Evolutionary conservation across 768 basidiomycete genomes (phyloP).

Genomic region (Candolleomyces aberdarensis): DNA sequence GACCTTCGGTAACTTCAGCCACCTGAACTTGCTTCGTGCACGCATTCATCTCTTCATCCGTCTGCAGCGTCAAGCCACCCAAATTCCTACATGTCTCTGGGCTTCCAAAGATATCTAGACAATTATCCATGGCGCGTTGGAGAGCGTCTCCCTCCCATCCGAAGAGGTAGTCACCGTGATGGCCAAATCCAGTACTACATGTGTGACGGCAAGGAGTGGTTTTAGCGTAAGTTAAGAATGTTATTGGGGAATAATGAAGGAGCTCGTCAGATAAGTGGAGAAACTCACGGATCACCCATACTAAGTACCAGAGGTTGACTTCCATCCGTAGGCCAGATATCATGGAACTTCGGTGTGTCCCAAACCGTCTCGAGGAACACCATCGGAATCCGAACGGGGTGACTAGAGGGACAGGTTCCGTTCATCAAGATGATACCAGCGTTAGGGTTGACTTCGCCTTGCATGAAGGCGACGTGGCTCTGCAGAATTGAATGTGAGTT

Average conservation of each 20-base stretch:
- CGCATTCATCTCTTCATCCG: slow-evolving; percentile 3
- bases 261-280: neutral
- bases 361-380: slow-evolving; percentile 3
- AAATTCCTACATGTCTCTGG: neutral
- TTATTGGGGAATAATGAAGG: neutral
- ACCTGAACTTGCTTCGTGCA: slow-evolving; percentile 1
- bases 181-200: slow-evolving; percentile 1
- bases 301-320: slow-evolving; percentile 1
- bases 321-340: slow-evolving; percentile 2
- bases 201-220: neutral
- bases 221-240: neutral
- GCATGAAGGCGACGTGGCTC: neutral
- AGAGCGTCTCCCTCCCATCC: slow-evolving; percentile 3
- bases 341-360: slow-evolving; percentile 3
- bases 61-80: neutral
- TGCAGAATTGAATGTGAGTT: neutral
- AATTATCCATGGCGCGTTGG: slow-evolving; percentile 3
- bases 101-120: neutral
- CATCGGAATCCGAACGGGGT: slow-evolving; percentile 1
- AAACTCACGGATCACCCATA: slow-evolving; percentile 3
- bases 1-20: neutral
- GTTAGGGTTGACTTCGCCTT: neutral
- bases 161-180: slow-evolving; percentile 1
- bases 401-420: neutral
- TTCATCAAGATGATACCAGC: slow-evolving; percentile 1